phyloP scores from a whole-genome alignment of 768 basidiomycete species.

The Leccinum obscurum region DNA sequence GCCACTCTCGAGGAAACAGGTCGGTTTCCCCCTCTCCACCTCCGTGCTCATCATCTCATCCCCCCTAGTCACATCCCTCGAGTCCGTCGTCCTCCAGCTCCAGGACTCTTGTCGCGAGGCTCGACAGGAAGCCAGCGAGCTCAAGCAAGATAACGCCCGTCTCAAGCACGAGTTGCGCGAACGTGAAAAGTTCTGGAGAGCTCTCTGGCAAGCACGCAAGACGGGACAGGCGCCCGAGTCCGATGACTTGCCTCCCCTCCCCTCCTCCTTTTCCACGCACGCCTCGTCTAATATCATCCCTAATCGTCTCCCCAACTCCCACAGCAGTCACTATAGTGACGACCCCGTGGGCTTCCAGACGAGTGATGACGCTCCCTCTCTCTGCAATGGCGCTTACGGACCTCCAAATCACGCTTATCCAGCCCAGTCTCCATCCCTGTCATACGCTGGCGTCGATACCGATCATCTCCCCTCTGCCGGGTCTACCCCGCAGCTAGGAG shows the following conservation, averaged over 20 bases:
- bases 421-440: slow-evolving; percentile 49
- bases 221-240: slow-evolving; percentile 49
- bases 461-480: slow-evolving; percentile 30
- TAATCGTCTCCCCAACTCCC: slow-evolving; percentile 41
- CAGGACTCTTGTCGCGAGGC: slow-evolving; percentile 79
- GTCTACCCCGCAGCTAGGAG: slow-evolving; percentile 32
- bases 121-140: slow-evolving; percentile 57
- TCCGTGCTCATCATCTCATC: slow-evolving; percentile 17
- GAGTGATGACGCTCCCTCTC: slow-evolving; percentile 44
- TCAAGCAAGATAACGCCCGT: slow-evolving; percentile 64
- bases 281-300: slow-evolving; percentile 33
- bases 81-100: slow-evolving; percentile 80
- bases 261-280: slow-evolving; percentile 43
- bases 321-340: slow-evolving; percentile 37
- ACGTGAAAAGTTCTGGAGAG: slow-evolving; percentile 72
- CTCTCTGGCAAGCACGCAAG: slow-evolving; percentile 67
- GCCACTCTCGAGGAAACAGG: slow-evolving; percentile 84
- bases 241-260: slow-evolving; percentile 53
- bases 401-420: slow-evolving; percentile 40
- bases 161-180: slow-evolving; percentile 66
- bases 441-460: slow-evolving; percentile 36
- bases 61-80: slow-evolving; percentile 70
- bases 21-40: slow-evolving; percentile 21
- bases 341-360: slow-evolving; percentile 51
- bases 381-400: slow-evolving; percentile 47